Percentiles rank a stretch among this genome's conserved stretches.
These are phyloP conservation scores for Stagonosporopsis rhizophila DNA, from an alignment of 2,329 filamentous ascomycete species.

Conservation along the genomic window DNA sequence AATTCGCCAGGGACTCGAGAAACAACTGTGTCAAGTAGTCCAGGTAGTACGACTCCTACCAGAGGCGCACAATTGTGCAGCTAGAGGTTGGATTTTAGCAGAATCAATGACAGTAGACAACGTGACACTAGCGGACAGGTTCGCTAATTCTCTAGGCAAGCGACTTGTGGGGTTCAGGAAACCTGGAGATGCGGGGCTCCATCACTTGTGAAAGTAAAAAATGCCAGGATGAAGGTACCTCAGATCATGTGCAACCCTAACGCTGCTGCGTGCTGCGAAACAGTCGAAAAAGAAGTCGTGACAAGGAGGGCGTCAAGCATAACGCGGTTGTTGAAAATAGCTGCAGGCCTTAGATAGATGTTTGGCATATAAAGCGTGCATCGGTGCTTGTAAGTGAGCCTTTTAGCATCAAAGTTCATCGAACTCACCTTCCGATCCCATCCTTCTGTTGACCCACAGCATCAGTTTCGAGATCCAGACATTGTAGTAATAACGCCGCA, in stretches of 20 bases:
- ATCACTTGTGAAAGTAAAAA: slow-evolving; percentile 3
- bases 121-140: slow-evolving; percentile 1
- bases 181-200: slow-evolving; percentile 11
- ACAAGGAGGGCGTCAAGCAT: not conserved
- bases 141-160: not conserved
- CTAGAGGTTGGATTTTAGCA: not conserved
- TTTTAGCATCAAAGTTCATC: not conserved
- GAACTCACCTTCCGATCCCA: not conserved
- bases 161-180: not conserved
- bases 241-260: slow-evolving; percentile 8
- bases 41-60: not conserved
- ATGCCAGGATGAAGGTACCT: not conserved
- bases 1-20: not conserved
- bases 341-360: not conserved
- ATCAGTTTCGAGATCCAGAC: not conserved
- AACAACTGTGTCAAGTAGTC: not conserved
- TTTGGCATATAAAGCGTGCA: slow-evolving; percentile 1
- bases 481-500: not conserved
- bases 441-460: not conserved
- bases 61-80: not conserved
- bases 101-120: not conserved
- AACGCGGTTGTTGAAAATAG: slow-evolving; percentile 2
- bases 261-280: slow-evolving; percentile 6
- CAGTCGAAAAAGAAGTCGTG: not conserved
- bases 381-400: not conserved